A percentile compares a stretch with the other conserved stretches of the same genome.
These are phyloP conservation scores for Paragyromitra xinjiangensis DNA, from an alignment of 495 filamentous ascomycete species.

Conservation along the genomic window DNA sequence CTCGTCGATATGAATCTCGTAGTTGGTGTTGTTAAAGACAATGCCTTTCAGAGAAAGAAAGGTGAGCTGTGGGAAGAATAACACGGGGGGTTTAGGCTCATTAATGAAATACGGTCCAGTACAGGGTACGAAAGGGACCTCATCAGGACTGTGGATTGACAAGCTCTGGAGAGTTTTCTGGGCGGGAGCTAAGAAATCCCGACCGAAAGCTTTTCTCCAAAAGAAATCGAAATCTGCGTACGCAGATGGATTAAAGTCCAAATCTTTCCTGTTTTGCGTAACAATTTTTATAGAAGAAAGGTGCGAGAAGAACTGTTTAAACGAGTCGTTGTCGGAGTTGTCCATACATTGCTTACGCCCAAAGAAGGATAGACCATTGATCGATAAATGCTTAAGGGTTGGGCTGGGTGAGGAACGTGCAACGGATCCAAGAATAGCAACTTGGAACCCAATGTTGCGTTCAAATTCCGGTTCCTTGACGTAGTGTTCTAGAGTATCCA, in stretches of 20 bases:
- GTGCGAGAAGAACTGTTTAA: neutral
- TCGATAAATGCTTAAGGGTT: neutral
- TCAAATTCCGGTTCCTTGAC: neutral
- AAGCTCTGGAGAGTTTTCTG: constrained; percentile 6
- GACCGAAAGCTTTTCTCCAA: neutral
- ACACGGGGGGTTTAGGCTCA: neutral
- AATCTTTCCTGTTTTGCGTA: neutral
- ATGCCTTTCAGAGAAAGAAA: constrained; percentile 5
- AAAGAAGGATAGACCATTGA: neutral
- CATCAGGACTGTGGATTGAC: neutral
- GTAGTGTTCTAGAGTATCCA: neutral
- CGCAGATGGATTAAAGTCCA: neutral
- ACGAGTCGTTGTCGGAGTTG: neutral
- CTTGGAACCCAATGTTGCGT: constrained; percentile 1
- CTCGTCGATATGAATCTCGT: neutral
- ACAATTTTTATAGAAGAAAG: neutral
- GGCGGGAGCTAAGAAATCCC: neutral
- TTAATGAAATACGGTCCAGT: neutral
- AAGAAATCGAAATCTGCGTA: neutral
- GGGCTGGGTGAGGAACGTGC: neutral
- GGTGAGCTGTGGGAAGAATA: constrained; percentile 5
- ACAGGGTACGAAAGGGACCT: neutral
- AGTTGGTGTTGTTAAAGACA: constrained; percentile 1
- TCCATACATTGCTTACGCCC: neutral
- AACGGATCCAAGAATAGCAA: neutral